phyloP scores from a whole-genome alignment of 2,329 filamentous ascomycete species.

The Arthrocladium fulminans region DNA sequence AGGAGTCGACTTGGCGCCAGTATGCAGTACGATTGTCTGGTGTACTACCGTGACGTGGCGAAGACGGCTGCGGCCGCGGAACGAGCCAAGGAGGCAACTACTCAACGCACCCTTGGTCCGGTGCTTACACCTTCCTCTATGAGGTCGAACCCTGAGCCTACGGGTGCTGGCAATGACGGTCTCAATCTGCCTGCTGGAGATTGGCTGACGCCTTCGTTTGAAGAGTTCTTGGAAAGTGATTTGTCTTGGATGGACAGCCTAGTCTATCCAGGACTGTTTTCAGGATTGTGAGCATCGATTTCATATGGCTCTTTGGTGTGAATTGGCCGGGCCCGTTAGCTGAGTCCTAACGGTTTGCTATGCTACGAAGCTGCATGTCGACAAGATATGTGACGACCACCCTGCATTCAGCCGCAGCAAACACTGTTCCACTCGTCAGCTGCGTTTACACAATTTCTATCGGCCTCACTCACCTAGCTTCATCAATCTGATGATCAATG shows the following conservation, averaged over 20 bases:
- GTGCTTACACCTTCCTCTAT: neutral
- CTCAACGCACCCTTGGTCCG: neutral
- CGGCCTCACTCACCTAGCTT: too few species aligned
- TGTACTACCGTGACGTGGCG: neutral
- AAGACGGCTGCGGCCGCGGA: neutral
- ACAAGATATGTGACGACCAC: too few species aligned
- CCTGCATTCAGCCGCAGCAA: conserved; percentile 17
- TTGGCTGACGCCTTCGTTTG: neutral
- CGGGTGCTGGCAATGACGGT: too few species aligned
- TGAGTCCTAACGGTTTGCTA: too few species aligned
- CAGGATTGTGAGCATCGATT: too few species aligned
- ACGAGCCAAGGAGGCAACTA: neutral
- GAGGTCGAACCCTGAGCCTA: neutral
- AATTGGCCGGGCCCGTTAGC: too few species aligned
- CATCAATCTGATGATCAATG: conserved; percentile 9
- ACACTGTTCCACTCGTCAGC: too few species aligned
- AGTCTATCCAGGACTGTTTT: neutral
- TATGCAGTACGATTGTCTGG: neutral
- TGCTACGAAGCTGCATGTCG: too few species aligned
- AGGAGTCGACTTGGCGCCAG: conserved; percentile 4
- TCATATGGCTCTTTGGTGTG: too few species aligned
- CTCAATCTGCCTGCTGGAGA: too few species aligned
- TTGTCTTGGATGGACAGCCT: conserved; percentile 3
- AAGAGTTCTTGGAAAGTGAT: neutral
- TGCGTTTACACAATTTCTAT: too few species aligned